Evolutionary conservation across 1,284 basidiomycete genomes (phyloP).

Genomic region (Apiotrichum sp.): DNA sequence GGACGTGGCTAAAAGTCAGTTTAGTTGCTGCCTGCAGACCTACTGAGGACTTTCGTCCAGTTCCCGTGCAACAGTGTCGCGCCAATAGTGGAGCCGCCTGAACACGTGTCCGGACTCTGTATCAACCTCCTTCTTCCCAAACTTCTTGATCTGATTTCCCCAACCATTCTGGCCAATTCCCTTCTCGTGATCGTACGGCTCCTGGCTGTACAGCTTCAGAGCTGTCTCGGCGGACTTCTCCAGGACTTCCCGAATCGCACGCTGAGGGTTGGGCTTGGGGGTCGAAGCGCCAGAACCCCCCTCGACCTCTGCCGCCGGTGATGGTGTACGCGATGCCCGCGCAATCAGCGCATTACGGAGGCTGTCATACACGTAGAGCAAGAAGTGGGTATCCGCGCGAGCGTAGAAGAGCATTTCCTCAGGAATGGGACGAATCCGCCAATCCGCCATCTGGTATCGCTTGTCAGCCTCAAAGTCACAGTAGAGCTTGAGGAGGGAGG

Average conservation of each 20-base stretch:
- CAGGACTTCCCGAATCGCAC: slow-evolving; percentile 53
- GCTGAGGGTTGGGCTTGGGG: slow-evolving; percentile 28
- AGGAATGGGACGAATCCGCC: slow-evolving; percentile 87
- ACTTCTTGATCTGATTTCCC: slow-evolving; percentile 68
- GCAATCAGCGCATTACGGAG: slow-evolving; percentile 80
- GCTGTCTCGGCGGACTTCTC: slow-evolving; percentile 66
- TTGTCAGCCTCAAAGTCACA: slow-evolving; percentile 92
- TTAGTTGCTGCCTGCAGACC: slow-evolving; percentile 24
- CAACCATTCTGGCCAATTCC: slow-evolving; percentile 68
- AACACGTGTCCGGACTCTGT: slow-evolving; percentile 61
- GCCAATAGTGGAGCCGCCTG: slow-evolving; percentile 72
- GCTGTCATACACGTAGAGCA: slow-evolving; percentile 87
- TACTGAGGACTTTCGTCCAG: slow-evolving; percentile 83
- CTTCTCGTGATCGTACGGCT: slow-evolving; percentile 60
- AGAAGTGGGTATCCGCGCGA: slow-evolving; percentile 89
- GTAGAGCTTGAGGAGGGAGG: slow-evolving; percentile 79
- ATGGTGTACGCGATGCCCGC: slow-evolving; percentile 34
- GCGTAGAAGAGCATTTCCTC: slow-evolving; percentile 87
- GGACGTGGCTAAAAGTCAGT: slow-evolving; percentile 45
- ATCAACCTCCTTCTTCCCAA: slow-evolving; percentile 58
- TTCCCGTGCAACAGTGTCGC: slow-evolving; percentile 70
- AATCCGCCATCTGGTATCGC: slow-evolving; percentile 91
- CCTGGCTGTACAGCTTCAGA: slow-evolving; percentile 60
- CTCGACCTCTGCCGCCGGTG: slow-evolving; percentile 17
- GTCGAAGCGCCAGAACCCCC: slow-evolving; percentile 6